phyloP scores from a whole-genome alignment of 768 basidiomycete genomes.

The Hypholoma fasciculare region DNA sequence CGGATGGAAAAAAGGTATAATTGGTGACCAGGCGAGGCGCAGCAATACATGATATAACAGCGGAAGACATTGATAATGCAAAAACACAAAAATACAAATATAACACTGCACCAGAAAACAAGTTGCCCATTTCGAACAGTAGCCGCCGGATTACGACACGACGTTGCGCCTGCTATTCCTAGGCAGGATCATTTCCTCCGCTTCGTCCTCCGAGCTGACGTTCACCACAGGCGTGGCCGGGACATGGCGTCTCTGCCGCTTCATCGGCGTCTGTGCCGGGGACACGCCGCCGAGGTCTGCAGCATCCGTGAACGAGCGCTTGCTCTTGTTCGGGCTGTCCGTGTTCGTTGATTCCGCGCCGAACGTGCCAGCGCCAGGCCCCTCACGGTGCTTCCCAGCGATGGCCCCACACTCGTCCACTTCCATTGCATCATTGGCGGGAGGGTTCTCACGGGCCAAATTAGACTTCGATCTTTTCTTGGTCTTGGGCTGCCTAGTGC shows the following conservation, averaged over 20 bases:
- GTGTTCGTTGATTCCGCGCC: slow-evolving; percentile 46
- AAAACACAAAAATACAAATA: slow-evolving; percentile 20
- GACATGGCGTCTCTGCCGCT: slow-evolving; percentile 28
- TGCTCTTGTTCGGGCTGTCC: slow-evolving; percentile 37
- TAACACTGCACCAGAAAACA: slow-evolving; percentile 18
- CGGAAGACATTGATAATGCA: slow-evolving; percentile 9
- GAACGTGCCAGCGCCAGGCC: slow-evolving; percentile 30
- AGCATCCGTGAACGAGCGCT: slow-evolving; percentile 32
- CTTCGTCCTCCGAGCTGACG: slow-evolving; percentile 30
- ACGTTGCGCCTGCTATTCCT: slow-evolving; percentile 20
- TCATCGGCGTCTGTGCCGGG: slow-evolving; percentile 28
- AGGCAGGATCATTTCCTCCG: slow-evolving; percentile 24
- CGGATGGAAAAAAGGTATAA: slow-evolving; percentile 5
- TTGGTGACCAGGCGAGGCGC: neutral
- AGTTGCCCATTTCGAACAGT: slow-evolving; percentile 1
- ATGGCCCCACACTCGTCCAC: slow-evolving; percentile 23
- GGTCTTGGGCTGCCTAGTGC: slow-evolving; percentile 35
- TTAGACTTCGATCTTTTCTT: slow-evolving; percentile 30
- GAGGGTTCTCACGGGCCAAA: slow-evolving; percentile 24
- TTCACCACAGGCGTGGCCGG: slow-evolving; percentile 18
- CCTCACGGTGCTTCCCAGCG: slow-evolving; percentile 14
- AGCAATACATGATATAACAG: neutral
- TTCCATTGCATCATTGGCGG: slow-evolving; percentile 26
- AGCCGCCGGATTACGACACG: slow-evolving; percentile 8
- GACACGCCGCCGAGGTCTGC: slow-evolving; percentile 24